Base-by-base conservation (phyloP, 176 grass and related monocot species). In the Triticum turgidum region DNA sequence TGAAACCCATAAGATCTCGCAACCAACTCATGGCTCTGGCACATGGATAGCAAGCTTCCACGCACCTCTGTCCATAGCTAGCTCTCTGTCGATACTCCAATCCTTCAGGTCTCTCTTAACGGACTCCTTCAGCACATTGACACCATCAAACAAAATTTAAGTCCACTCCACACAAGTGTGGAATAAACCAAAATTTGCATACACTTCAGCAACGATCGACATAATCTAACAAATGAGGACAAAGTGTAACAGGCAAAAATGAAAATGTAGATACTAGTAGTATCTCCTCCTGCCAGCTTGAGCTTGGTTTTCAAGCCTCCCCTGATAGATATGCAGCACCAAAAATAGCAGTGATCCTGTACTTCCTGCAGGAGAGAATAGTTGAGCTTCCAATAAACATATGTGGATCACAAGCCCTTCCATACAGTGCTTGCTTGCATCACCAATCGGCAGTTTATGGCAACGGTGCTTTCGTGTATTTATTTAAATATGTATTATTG, bases 161-260 rank as follows among this genome's bases (percentile, higher is more conserved):
- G 9, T 13, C 81, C 52, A 61, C 13, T 68, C 68, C 3, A 11
- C 5, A 41, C 12, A 9, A 85, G 51, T 10, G 70, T 18, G 21
- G 32, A 42, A 5, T 5, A 34, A 63, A 35, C 25, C 25, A 71
- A n/a, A 76, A 14, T 21, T 66, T 24, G 5, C 63, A 7, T 30
- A 65, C 1, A 65, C 11, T 65, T 65, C 9, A 12, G 30, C 73
- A 69, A 25, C 1, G 47, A 63, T 44, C 11, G 11, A 4, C 44
- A 80, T 71, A 67, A 24, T 63, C 86, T 82, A 70, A 34, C 65
- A 71, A 63, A 83, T 3, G 51, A 78, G 24, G 63, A 35, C 9
- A 38, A 76, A 15, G 63, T 9, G 4, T 12, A 25, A 61, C 59
- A 74, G 18, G 1, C 37, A 11, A 64, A 64, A 64, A 11, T 44